Base-by-base conservation (phyloP, 768 basidiomycete genomes). In the Chalciporus piperatus region DNA sequence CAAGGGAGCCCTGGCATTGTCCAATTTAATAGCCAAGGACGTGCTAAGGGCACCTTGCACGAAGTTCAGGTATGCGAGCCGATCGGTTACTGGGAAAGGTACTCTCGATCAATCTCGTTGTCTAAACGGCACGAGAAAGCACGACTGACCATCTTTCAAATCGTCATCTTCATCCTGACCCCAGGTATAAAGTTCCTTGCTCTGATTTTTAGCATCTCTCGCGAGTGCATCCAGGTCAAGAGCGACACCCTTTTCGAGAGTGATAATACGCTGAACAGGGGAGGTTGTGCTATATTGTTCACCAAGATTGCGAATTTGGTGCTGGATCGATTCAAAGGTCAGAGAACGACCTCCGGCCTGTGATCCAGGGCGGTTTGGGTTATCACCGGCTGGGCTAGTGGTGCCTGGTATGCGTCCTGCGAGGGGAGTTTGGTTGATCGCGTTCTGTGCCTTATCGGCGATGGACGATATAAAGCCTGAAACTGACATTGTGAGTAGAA, bases 101-200 rank as follows among this genome's bases (percentile, higher is more conserved):
- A 1, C 25, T 23, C 6, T 7, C 14, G 14, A 42, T 58, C 1
- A 46, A 43, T 27, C 7, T 39, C 16, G 32, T 32, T 0, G 11
- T 2, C 12, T 37, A 6, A n/a, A 23, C 41, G 57, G 47, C 41
- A 41, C 42, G 10, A 45, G 32, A 51, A 30, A 51, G 30, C 13
- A n/a, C 32, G 16, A 44, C 77, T 41, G 49, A 84, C 87, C 86
- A 72, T 91, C 91, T 61, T 81, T 90, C 65, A 93, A 54, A 73
- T 93, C 91, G 17, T 78, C 75, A 6, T 70, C 67, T 59, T 92
- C 85, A 1, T 64, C 61, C 65, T 92, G 89, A 12, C 91, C 90
- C 90, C 90, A 93, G 13, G 79, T 80, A 60, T 90, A 93, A 22
- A 92, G 72, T 54, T 92, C 92, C 69, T 92, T 92, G 76, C 88